These are phyloP conservation scores for Kwoniella dejecticola DNA, from an alignment of 768 basidiomycete species.

Conservation along the genomic window DNA sequence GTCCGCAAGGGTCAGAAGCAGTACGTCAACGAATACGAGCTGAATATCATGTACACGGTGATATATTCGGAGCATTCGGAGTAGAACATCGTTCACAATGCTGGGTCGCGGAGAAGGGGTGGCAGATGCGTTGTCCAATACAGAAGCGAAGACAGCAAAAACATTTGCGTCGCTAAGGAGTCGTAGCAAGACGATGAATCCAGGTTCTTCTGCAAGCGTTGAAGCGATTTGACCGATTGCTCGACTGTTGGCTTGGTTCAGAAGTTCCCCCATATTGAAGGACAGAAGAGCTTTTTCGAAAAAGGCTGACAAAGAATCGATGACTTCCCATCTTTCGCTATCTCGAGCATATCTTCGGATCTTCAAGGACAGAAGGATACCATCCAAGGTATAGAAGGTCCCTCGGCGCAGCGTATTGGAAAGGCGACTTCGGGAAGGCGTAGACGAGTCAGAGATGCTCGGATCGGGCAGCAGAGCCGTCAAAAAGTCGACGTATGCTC, in stretches of 20 bases:
- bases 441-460: conserved; percentile 49
- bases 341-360: conserved; percentile 72
- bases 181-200: conserved; percentile 80
- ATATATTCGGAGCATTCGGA: conserved; percentile 78
- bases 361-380: conserved; percentile 77
- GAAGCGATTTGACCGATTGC: conserved; percentile 33
- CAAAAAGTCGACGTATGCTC: conserved; percentile 81
- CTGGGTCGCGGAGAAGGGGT: conserved; percentile 62
- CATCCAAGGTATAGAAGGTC: conserved; percentile 82
- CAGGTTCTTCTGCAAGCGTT: conserved; percentile 68
- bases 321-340: conserved; percentile 81
- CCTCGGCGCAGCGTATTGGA: conserved; percentile 76
- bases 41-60: conserved; percentile 81
- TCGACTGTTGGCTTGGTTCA: conserved; percentile 57
- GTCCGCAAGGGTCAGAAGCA: conserved; percentile 74
- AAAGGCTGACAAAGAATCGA: conserved; percentile 79
- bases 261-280: conserved; percentile 75
- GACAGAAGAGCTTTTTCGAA: conserved; percentile 79
- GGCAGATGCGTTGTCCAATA: conserved; percentile 76
- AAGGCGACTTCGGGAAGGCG: conserved; percentile 57
- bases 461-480: conserved; percentile 65
- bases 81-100: conserved; percentile 69
- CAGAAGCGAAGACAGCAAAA: conserved; percentile 72
- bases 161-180: conserved; percentile 72
- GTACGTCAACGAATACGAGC: conserved; percentile 82